These are phyloP conservation scores for Stramenopiles sp. DNA, from an alignment of 352 stramenopile genomes.

Conservation along the genomic window DNA sequence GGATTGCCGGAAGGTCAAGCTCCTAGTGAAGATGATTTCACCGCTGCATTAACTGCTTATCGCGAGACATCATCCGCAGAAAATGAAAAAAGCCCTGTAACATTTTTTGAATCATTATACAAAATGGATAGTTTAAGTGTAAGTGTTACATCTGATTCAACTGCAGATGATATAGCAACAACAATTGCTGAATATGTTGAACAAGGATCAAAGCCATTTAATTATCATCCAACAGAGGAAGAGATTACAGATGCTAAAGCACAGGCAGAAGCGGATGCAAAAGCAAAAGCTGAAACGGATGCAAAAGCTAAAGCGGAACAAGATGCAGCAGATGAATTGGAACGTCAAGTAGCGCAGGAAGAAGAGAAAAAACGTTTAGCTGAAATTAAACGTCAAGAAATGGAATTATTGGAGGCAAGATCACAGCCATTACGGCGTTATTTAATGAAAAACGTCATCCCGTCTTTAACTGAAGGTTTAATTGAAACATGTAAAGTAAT, in stretches of 20 bases:
- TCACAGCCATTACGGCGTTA: constrained; percentile 51
- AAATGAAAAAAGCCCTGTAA: background rate
- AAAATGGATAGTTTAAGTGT: background rate
- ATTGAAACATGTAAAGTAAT: constrained; percentile 59
- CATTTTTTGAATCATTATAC: background rate
- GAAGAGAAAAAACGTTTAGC: constrained; percentile 39
- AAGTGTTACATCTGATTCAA: background rate
- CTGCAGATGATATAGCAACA: background rate
- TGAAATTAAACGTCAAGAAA: constrained; percentile 46
- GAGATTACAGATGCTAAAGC: constrained; percentile 23
- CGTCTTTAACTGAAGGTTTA: constrained; percentile 51
- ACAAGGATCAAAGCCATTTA: constrained; percentile 38
- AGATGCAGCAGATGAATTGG: constrained; percentile 27
- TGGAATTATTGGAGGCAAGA: constrained; percentile 43
- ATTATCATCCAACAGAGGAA: constrained; percentile 50
- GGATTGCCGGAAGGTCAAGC: background rate
- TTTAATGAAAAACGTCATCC: constrained; percentile 54
- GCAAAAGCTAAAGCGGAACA: constrained; percentile 28
- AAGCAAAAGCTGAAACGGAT: constrained; percentile 20
- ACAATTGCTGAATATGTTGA: constrained; percentile 47
- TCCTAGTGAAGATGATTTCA: background rate
- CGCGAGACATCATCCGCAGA: background rate
- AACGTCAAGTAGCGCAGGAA: constrained; percentile 20
- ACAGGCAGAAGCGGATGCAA: constrained; percentile 16
- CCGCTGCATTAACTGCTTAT: background rate